These are phyloP conservation scores for Podospora didyma DNA, from an alignment of 495 filamentous ascomycete species.

Conservation along the genomic window DNA sequence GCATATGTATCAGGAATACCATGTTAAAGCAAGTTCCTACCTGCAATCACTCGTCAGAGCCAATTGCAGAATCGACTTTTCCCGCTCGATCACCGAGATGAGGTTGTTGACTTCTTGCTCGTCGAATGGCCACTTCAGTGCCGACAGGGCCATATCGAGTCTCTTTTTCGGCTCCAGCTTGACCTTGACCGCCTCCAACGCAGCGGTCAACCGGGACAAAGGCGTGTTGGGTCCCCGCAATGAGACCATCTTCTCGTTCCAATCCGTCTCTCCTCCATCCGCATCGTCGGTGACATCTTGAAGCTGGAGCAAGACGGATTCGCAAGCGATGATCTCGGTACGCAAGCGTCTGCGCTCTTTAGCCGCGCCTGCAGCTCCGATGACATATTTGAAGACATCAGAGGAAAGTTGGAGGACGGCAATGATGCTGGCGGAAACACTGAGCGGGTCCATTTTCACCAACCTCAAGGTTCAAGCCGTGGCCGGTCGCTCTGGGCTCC, in stretches of 20 bases:
- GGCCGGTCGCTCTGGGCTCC: too few relatives aligned
- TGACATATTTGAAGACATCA: conserved; percentile 8
- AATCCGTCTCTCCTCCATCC: not conserved
- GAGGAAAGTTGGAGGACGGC: not conserved
- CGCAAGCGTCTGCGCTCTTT: conserved; percentile 10
- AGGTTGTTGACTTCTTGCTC: conserved; percentile 8
- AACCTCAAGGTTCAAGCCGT: too few relatives aligned
- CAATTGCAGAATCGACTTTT: conserved; percentile 9
- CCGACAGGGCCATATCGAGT: not conserved
- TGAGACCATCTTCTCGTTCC: not conserved
- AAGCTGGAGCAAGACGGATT: conserved; percentile 5
- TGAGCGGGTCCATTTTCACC: not conserved
- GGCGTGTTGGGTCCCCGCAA: not conserved
- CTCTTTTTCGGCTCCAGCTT: conserved; percentile 4
- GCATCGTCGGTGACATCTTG: conserved; percentile 11
- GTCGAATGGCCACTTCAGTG: conserved; percentile 12
- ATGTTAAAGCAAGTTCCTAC: too few relatives aligned
- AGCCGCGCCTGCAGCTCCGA: conserved; percentile 1
- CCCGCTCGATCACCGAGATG: conserved; percentile 5
- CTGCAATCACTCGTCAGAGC: not conserved
- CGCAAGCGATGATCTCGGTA: conserved; percentile 2
- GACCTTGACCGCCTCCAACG: not conserved
- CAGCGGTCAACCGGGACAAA: not conserved
- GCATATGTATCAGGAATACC: too few relatives aligned
- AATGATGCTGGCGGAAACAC: not conserved